Conservation (phyloP, 2,329 filamentous ascomycete species). For the Sclerotinia minor region DNA sequence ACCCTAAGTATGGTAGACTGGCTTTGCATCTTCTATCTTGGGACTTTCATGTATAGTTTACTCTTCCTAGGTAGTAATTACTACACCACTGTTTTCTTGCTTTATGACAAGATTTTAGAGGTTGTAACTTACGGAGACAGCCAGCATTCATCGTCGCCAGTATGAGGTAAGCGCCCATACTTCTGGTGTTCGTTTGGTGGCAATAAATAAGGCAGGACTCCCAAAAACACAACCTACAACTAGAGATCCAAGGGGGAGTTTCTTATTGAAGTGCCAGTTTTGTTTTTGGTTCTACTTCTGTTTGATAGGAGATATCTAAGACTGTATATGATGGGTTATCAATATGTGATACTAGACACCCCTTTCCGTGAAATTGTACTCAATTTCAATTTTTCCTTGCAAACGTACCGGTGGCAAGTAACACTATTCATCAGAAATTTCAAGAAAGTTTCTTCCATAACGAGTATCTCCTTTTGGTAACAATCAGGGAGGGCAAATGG, state of each 20-base stretch:
- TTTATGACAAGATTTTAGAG: not conserved
- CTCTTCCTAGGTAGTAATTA: not conserved
- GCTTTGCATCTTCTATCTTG: not conserved
- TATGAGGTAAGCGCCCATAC: not conserved
- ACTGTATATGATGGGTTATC: too few species aligned
- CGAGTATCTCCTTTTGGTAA: not conserved
- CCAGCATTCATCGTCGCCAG: not conserved
- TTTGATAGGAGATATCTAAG: too few species aligned
- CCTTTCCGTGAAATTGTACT: too few species aligned
- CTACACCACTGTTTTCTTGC: not conserved
- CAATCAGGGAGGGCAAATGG: not conserved
- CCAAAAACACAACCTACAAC: not conserved
- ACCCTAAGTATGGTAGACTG: conserved; percentile 10
- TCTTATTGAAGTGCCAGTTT: not conserved
- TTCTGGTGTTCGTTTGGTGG: too few species aligned
- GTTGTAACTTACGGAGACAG: not conserved
- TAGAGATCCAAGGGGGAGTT: not conserved
- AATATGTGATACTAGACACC: too few species aligned
- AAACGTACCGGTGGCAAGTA: too few species aligned
- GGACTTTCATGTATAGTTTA: not conserved
- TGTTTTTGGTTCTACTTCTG: too few species aligned
- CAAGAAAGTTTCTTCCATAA: not conserved
- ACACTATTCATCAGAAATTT: too few species aligned
- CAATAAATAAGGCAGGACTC: not conserved
- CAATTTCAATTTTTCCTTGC: too few species aligned